phyloP scores from a whole-genome alignment of 208 protist species.

The Wallacemonas sp. region DNA sequence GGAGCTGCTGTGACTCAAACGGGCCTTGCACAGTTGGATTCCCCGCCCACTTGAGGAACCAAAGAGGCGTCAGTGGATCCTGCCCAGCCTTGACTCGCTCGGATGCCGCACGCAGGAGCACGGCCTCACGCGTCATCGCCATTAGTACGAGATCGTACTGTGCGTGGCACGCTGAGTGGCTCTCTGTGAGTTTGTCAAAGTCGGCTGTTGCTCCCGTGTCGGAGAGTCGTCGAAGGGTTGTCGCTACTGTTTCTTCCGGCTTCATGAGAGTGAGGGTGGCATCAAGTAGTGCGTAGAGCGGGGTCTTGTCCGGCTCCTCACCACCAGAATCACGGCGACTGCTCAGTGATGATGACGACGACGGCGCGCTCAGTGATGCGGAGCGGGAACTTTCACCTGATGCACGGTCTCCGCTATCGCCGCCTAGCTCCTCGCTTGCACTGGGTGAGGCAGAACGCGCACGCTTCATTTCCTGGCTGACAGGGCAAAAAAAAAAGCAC shows the following conservation, averaged over 20 bases:
- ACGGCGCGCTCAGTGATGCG: conserved; percentile 5
- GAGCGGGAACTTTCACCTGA: not conserved
- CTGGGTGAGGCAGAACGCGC: conserved; percentile 17
- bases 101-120: conserved; percentile 29
- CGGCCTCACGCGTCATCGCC: conserved; percentile 33
- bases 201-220: not conserved
- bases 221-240: conserved; percentile 28
- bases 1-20: conserved; percentile 23
- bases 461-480: conserved; percentile 22
- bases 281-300: conserved; percentile 22
- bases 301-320: conserved; percentile 33
- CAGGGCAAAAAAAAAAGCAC: not conserved
- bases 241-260: conserved; percentile 28
- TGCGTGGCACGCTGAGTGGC: conserved; percentile 23
- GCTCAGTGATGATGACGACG: conserved; percentile 19
- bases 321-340: conserved; percentile 20
- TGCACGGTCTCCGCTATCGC: not conserved
- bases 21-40: conserved; percentile 32
- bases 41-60: conserved; percentile 37
- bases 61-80: conserved; percentile 19
- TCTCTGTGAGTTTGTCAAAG: conserved; percentile 26
- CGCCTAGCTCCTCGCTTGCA: not conserved
- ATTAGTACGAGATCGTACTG: conserved; percentile 44
- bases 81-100: conserved; percentile 20
- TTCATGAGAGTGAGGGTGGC: conserved; percentile 22